Evolutionary conservation across 2,329 filamentous ascomycete species (phyloP).

Genomic region (Phaeosphaeria sp.): DNA sequence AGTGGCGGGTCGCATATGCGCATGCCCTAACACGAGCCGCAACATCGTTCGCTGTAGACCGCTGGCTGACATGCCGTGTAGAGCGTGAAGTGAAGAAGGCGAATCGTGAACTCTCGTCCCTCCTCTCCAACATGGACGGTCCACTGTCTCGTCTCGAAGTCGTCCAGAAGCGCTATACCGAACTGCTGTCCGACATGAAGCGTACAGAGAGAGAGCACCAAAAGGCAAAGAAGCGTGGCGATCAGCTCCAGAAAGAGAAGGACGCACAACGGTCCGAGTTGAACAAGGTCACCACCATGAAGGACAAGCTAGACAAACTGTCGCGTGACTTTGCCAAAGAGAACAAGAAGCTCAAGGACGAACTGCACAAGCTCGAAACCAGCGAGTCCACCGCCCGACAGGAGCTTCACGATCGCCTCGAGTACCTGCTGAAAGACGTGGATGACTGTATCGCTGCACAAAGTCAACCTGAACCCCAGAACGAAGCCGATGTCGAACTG

Average conservation of each 20-base stretch:
- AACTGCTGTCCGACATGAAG: slow-evolving; percentile 93
- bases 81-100: slow-evolving; percentile 94
- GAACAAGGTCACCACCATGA: slow-evolving; percentile 87
- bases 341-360: slow-evolving; percentile 98
- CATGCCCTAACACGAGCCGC: slow-evolving; percentile 5
- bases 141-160: slow-evolving; percentile 90
- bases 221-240: slow-evolving; percentile 94
- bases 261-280: slow-evolving; percentile 87
- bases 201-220: slow-evolving; percentile 90
- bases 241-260: slow-evolving; percentile 95
- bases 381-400: slow-evolving; percentile 82
- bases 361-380: slow-evolving; percentile 82
- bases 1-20: slow-evolving; percentile 2
- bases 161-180: slow-evolving; percentile 87
- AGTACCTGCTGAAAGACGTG: slow-evolving; percentile 79
- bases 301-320: slow-evolving; percentile 96
- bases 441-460: slow-evolving; percentile 89
- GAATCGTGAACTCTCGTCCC: slow-evolving; percentile 85
- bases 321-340: slow-evolving; percentile 94
- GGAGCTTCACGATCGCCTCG: slow-evolving; percentile 84
- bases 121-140: slow-evolving; percentile 86
- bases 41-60: slow-evolving; percentile 10
- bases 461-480: slow-evolving; percentile 74
- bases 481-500: slow-evolving; percentile 84
- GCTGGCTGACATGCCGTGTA: slow-evolving; percentile 52